A percentile compares a stretch with the other conserved stretches of the same genome.
Evolutionary conservation across 352 stramenopile genomes (phyloP).

Genomic region (Globisporangium nunn): DNA sequence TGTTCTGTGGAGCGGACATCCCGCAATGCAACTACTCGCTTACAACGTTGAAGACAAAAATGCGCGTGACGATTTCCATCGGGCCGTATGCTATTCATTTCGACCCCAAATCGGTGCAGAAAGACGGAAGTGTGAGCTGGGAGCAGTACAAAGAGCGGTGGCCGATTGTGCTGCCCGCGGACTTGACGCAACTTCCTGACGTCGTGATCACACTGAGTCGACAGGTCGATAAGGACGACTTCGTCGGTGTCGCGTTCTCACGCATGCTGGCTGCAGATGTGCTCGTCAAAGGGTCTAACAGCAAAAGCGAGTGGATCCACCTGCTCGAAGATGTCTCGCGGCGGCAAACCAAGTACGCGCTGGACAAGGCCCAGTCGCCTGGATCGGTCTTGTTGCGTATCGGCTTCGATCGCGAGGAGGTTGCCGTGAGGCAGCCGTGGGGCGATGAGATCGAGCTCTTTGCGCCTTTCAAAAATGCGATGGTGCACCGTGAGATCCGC

Average conservation of each 20-base stretch:
- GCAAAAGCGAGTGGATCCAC: slow-evolving; percentile 44
- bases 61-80: slow-evolving; percentile 44
- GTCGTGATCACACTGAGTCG: slow-evolving; percentile 60
- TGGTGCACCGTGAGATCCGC: slow-evolving; percentile 56
- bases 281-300: slow-evolving; percentile 34
- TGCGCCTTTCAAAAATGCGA: slow-evolving; percentile 32
- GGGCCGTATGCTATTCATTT: slow-evolving; percentile 41
- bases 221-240: slow-evolving; percentile 49
- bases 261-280: slow-evolving; percentile 34
- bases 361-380: slow-evolving; percentile 43
- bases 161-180: slow-evolving; percentile 45
- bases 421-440: slow-evolving; percentile 51
- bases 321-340: slow-evolving; percentile 53
- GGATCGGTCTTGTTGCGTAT: slow-evolving; percentile 46
- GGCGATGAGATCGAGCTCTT: slow-evolving; percentile 35
- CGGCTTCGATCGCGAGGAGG: slow-evolving; percentile 62
- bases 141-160: slow-evolving; percentile 41
- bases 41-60: slow-evolving; percentile 15
- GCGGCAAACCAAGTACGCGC: slow-evolving; percentile 43
- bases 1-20: slow-evolving; percentile 56
- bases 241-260: slow-evolving; percentile 47
- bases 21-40: slow-evolving; percentile 17
- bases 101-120: slow-evolving; percentile 38
- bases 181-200: slow-evolving; percentile 65
- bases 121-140: slow-evolving; percentile 38